Base-by-base conservation (phyloP, 352 stramenopile genomes). In the Phytophthora melonis region DNA sequence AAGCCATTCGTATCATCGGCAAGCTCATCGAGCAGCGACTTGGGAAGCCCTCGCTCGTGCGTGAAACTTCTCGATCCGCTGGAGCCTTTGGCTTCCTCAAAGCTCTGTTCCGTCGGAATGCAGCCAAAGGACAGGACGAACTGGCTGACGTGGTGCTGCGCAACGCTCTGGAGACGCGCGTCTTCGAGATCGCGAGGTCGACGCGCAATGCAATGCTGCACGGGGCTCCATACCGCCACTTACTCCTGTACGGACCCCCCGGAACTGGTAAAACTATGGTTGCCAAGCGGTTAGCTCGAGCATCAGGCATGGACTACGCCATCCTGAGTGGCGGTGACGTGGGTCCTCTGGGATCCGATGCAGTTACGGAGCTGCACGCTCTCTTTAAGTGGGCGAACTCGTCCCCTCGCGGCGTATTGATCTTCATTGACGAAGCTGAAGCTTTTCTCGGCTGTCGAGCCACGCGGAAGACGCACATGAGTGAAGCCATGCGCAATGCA, bases 361-460 rank as follows among this genome's bases (percentile, higher is more conserved):
- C 89, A 8, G 87, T 96, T 1, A 93, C 86, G 0, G 90, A 97
- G 69, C 79, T 97, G 1, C 88, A 97, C 53, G 82, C 87, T 5
- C 70, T 97, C 11, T 92, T 97, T 50, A 77, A 84, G 19, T 97
- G 91, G 90, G 86, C 90, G n/a, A 83, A 89, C 34, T 76, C 84
- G 8, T 93, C 87, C 21, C 82, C 83, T 25, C 87, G 87, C 18
- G 87, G 87, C 3, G 83, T 97, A 0, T 61, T 97, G n/a, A 88
- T 97, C 65, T 95, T 97, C 52, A 94, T 97, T 56, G 91, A 97
- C 58, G 91, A 97, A 57, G 90, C 90, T 10, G 90, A 97, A 70
- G 90, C 90, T 13, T 95, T 94, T 49, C 64, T 97, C 3, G 83
- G 87, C 1, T 94, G 87, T 32, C 84, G 91, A 45, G 85, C 87